phyloP scores from a whole-genome alignment of 139 green algal genomes.

The Yamagishiella unicocca region DNA sequence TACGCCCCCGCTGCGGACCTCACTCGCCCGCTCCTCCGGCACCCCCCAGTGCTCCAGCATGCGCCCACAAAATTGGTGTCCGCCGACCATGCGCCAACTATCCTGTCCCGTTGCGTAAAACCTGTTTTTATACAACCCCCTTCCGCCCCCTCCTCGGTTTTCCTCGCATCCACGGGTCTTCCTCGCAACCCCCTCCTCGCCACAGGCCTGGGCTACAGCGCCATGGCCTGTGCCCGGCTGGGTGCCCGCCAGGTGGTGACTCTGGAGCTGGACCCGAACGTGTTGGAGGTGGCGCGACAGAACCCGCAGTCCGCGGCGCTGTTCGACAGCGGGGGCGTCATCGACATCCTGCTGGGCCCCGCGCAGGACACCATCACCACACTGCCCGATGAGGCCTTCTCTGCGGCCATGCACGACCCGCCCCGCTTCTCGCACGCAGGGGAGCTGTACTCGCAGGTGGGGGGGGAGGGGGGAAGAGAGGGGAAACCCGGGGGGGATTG shows the following conservation, averaged over 20 bases:
- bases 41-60: too few relatives aligned
- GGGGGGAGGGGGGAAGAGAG: not conserved
- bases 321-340: conserved; percentile 8
- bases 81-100: too few relatives aligned
- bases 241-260: conserved; percentile 31
- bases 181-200: too few relatives aligned
- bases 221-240: conserved; percentile 17
- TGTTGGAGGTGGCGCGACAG: conserved; percentile 46
- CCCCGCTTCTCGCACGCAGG: conserved; percentile 26
- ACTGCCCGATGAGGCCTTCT: conserved; percentile 19
- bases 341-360: conserved; percentile 16
- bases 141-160: too few relatives aligned
- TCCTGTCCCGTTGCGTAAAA: too few relatives aligned
- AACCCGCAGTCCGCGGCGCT: conserved; percentile 29
- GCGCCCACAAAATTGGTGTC: too few relatives aligned
- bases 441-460: conserved; percentile 28
- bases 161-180: too few relatives aligned
- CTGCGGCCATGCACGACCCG: conserved; percentile 31
- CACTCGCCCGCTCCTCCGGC: too few relatives aligned
- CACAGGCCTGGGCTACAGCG: conserved; percentile 48
- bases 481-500: not conserved
- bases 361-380: conserved; percentile 9
- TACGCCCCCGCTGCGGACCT: too few relatives aligned
- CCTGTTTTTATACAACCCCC: too few relatives aligned
- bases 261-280: conserved; percentile 34